These are phyloP conservation scores for Spizellomyces sp. DNA, from an alignment of 192 early-diverging fungal genomes.

Conservation along the genomic window DNA sequence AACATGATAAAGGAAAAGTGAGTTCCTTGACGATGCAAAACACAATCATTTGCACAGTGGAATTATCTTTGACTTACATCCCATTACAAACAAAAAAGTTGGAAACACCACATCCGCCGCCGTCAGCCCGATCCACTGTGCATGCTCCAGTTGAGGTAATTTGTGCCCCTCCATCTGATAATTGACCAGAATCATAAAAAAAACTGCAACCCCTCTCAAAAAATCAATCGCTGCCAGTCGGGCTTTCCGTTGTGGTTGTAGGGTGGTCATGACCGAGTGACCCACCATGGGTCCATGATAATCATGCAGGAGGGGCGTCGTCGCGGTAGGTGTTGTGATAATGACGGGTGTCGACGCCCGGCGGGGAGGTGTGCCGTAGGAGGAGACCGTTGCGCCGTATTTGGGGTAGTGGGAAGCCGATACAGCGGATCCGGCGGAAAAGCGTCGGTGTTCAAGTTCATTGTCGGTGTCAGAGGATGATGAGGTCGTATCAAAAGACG, in stretches of 20 bases:
- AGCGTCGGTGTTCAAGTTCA: too few species aligned
- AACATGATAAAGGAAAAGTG: not conserved
- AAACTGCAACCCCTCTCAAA: conserved; percentile 47
- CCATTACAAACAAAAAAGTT: conserved; percentile 57
- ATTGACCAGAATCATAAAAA: conserved; percentile 57
- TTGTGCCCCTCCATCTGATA: conserved; percentile 43
- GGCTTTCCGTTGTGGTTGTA: not conserved
- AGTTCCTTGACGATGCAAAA: not conserved
- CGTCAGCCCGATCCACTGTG: conserved; percentile 51
- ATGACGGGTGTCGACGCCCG: too few species aligned
- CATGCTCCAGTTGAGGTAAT: conserved; percentile 38
- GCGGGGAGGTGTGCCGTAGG: too few species aligned
- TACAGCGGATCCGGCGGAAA: too few species aligned
- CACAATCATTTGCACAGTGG: too few species aligned
- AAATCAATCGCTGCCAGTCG: conserved; percentile 48
- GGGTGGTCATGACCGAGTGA: not conserved
- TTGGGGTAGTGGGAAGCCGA: too few species aligned
- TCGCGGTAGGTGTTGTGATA: too few species aligned
- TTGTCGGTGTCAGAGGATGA: too few species aligned
- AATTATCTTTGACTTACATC: conserved; percentile 19
- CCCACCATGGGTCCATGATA: too few species aligned
- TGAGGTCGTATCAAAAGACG: too few species aligned
- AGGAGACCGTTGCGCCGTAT: too few species aligned
- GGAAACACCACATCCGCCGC: conserved; percentile 58
- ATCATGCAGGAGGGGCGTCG: too few species aligned